These are phyloP conservation scores for Lactarius psammicola DNA, from an alignment of 768 basidiomycete genomes.

Conservation along the genomic window DNA sequence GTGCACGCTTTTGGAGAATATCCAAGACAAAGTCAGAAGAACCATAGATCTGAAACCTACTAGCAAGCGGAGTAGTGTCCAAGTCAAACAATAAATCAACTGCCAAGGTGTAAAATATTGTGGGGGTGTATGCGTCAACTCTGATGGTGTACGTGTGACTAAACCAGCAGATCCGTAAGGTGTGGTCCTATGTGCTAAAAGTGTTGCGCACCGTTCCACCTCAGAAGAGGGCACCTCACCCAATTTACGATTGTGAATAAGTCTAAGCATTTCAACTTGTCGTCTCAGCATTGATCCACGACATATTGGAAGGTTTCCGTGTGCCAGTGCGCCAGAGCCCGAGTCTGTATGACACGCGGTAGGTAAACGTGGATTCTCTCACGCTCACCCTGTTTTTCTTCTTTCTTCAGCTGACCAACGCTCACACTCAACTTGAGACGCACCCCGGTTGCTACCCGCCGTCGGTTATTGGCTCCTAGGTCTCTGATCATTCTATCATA, in stretches of 20 bases:
- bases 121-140: too few species aligned
- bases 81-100: neutral
- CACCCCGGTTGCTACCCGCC: neutral
- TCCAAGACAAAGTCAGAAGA: neutral
- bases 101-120: neutral
- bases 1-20: neutral
- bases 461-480: conserved; percentile 12
- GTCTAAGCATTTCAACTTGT: neutral
- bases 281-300: neutral
- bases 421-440: neutral
- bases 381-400: too few species aligned
- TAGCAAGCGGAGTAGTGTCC: neutral
- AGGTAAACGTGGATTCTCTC: neutral
- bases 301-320: neutral
- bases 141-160: too few species aligned
- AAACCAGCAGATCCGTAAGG: too few species aligned
- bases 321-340: neutral
- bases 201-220: neutral
- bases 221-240: neutral
- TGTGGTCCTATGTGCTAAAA: neutral
- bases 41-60: neutral
- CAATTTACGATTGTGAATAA: neutral
- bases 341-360: neutral
- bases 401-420: neutral
- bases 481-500: neutral